phyloP scores from a whole-genome alignment of 2,329 filamentous ascomycete genomes.

The Aspergillus sp. region DNA sequence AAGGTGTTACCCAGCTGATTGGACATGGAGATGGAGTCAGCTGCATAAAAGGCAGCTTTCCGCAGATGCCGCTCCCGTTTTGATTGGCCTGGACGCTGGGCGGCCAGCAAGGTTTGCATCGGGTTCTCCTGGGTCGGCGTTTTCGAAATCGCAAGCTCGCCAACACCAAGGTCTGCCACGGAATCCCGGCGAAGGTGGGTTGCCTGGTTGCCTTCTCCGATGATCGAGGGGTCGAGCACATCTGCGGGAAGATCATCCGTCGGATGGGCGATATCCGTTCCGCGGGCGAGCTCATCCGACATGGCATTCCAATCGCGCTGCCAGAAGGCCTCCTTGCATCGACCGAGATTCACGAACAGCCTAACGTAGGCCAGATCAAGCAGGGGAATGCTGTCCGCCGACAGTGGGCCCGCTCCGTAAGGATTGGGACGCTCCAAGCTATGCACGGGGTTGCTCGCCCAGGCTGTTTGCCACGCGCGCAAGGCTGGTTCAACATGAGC shows the following conservation, averaged over 20 bases:
- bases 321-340: constrained; percentile 92
- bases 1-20: constrained; percentile 83
- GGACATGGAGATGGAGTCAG: constrained; percentile 84
- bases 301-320: constrained; percentile 89
- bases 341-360: constrained; percentile 87
- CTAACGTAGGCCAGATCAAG: constrained; percentile 89
- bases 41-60: constrained; percentile 93
- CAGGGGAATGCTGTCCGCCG: constrained; percentile 85
- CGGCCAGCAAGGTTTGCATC: constrained; percentile 26
- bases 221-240: constrained; percentile 27
- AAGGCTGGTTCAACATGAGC: constrained; percentile 90
- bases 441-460: constrained; percentile 82
- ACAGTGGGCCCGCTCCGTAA: constrained; percentile 75
- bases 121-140: constrained; percentile 35
- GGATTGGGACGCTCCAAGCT: constrained; percentile 82
- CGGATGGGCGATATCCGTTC: constrained; percentile 72
- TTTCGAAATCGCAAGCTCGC: constrained; percentile 34
- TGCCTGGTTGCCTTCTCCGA: constrained; percentile 11
- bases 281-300: constrained; percentile 78
- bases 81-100: constrained; percentile 45
- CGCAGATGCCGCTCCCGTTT: constrained; percentile 83
- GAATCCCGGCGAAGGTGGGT: constrained; percentile 29
- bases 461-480: constrained; percentile 90
- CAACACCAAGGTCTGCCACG: constrained; percentile 34
- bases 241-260: constrained; percentile 49